phyloP scores from a whole-genome alignment of 257 asterid species.

The Lycium ferocissimum region DNA sequence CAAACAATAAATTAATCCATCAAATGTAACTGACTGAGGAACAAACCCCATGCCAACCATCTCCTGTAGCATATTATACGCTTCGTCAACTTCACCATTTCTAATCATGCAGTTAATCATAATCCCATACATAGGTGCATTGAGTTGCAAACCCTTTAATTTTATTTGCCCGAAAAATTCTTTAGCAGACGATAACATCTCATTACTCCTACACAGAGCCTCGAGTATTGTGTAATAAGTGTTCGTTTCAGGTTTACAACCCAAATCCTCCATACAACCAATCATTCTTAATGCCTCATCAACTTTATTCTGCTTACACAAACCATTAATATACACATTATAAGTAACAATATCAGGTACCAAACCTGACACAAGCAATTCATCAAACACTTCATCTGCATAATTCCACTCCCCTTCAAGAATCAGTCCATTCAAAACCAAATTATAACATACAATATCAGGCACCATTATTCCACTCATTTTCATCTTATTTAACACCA shows the following conservation, averaged over 20 bases:
- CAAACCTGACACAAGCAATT: slow-evolving; percentile 74
- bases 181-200: slow-evolving; percentile 45
- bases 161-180: slow-evolving; percentile 49
- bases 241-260: slow-evolving; percentile 57
- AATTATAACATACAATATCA: slow-evolving; percentile 57
- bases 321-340: slow-evolving; percentile 59
- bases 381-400: slow-evolving; percentile 79
- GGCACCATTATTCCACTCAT: slow-evolving; percentile 43
- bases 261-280: slow-evolving; percentile 65
- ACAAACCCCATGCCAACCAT: slow-evolving; percentile 41
- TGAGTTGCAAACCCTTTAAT: slow-evolving; percentile 45
- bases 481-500: slow-evolving; percentile 62
- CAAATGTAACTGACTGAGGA: slow-evolving; percentile 38
- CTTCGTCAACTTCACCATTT: slow-evolving; percentile 46
- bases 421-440: slow-evolving; percentile 63
- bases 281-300: slow-evolving; percentile 61
- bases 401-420: slow-evolving; percentile 41
- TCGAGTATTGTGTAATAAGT: slow-evolving; percentile 49
- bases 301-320: slow-evolving; percentile 63
- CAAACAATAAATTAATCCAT: slow-evolving; percentile 43
- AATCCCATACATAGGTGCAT: slow-evolving; percentile 43
- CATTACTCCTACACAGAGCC: slow-evolving; percentile 43
- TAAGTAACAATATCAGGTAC: slow-evolving; percentile 67
- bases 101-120: slow-evolving; percentile 40
- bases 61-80: slow-evolving; percentile 44